Percentiles rank a stretch among this genome's conserved stretches.
phyloP scores from a whole-genome alignment of 2,329 filamentous ascomycete genomes.

The Pleomassaria siparia region DNA sequence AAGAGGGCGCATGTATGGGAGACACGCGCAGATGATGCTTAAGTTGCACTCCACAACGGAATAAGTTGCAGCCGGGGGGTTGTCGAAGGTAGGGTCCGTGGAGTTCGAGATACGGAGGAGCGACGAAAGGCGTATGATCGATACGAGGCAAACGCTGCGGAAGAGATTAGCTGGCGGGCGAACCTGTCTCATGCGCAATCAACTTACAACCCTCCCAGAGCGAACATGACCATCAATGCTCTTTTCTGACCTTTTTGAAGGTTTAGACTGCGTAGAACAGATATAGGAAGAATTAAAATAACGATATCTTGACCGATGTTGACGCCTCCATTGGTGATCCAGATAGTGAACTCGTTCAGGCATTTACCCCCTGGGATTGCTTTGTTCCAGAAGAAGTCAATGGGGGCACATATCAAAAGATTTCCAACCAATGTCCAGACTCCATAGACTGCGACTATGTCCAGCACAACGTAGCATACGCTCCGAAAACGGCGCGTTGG shows the following conservation, averaged over 20 bases:
- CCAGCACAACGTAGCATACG: constrained; percentile 30
- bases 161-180: neutral
- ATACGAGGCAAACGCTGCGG: constrained; percentile 35
- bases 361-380: constrained; percentile 27
- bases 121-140: constrained; percentile 35
- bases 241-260: constrained; percentile 39
- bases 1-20: constrained; percentile 39
- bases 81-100: constrained; percentile 35
- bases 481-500: constrained; percentile 28
- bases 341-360: constrained; percentile 31
- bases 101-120: constrained; percentile 32
- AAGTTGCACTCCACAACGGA: constrained; percentile 38
- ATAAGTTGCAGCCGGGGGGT: constrained; percentile 32
- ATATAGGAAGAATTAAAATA: constrained; percentile 36
- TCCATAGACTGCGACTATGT: constrained; percentile 26
- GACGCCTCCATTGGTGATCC: constrained; percentile 33
- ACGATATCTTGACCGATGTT: constrained; percentile 38
- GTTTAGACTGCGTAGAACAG: constrained; percentile 31
- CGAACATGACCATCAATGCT: constrained; percentile 40
- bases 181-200: neutral
- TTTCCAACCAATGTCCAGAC: constrained; percentile 35
- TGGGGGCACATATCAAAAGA: constrained; percentile 36
- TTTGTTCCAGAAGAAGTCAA: constrained; percentile 37
- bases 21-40: constrained; percentile 37
- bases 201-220: constrained; percentile 42